Evolutionary conservation across 2,329 filamentous ascomycete species (phyloP), one percentile per base, ranked within the genome.

Genomic region (Periconia macrospinosa): DNA sequence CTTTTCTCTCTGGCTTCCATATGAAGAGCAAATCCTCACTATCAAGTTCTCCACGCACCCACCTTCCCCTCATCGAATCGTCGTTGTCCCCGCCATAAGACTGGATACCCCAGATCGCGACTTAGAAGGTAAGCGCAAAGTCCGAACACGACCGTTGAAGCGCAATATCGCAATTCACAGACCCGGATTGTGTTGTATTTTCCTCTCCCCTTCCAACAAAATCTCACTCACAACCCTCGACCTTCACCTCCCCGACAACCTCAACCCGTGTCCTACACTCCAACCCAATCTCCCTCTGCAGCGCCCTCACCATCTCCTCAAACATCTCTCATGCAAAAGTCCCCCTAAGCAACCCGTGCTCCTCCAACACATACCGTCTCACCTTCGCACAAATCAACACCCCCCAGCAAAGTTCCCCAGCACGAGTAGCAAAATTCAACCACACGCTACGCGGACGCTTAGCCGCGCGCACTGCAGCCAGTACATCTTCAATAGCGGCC

Each of bases 321-420:
- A 61, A 65, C 8, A 45, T 35, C 14, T 20, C 46, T 61, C 61
- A 67, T 3, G 47, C 59, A 19, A 58, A 53, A 9, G 59, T 65
- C 10, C 17, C n/a, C 41, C 40, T 10, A 10, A 65, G 52, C 9
- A 40, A n/a, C 3, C 8, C 33, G 43, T 64, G 56, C 1, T n/a
- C 10, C 17, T 61, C 56, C 1, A 53, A 13, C 33, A 65, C 11
- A 41, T 47, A 63, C 20, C 60, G 44, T 41, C 52, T 49, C 60
- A 66, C 61, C 57, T 66, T 65, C 20, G 62, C 53, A 15, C 50
- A 49, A 11, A 67, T 56, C 35, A 66, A 33, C 52, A 60, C 61
- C 1, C 55, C 54, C 41, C 57, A 65, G 11, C 66, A 41, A 9
- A 57, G 27, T 18, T 41, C 58, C 6, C 60, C 60, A 23, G 40